These are phyloP conservation scores for Boletus sensibilis DNA, from an alignment of 768 basidiomycete species.

Conservation along the genomic window DNA sequence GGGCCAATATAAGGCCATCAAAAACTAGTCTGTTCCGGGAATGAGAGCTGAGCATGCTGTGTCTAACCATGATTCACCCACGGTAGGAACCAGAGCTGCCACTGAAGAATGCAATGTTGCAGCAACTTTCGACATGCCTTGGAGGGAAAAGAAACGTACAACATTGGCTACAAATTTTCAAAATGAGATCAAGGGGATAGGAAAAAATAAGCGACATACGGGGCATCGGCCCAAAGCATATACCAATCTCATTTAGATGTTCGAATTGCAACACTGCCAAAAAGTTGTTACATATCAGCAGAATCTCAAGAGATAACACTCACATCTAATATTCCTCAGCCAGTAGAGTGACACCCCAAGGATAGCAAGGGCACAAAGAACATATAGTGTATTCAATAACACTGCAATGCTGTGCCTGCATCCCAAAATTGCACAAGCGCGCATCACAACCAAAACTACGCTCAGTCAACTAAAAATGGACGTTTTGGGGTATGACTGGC, in stretches of 20 bases:
- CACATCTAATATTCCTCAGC: neutral
- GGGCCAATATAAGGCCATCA: constrained; percentile 9
- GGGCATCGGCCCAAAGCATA: constrained; percentile 8
- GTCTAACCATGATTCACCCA: neutral
- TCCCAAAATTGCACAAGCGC: constrained; percentile 25
- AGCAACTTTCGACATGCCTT: neutral
- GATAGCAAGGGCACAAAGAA: constrained; percentile 3
- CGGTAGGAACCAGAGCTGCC: constrained; percentile 11
- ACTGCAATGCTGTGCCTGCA: constrained; percentile 1
- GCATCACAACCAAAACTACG: constrained; percentile 25
- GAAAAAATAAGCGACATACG: constrained; percentile 10
- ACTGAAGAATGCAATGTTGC: constrained; percentile 8
- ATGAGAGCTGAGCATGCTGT: neutral
- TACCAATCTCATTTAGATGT: constrained; percentile 8
- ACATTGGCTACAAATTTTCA: neutral
- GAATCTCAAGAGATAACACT: neutral
- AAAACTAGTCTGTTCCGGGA: constrained; percentile 13
- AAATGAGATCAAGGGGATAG: neutral
- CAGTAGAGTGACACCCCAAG: neutral
- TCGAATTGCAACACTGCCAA: neutral
- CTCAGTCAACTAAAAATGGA: neutral
- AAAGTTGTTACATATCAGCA: neutral
- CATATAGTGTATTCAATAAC: constrained; percentile 3
- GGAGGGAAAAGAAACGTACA: constrained; percentile 8
- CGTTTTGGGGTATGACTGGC: neutral